Percentiles rank a stretch among this genome's conserved stretches.
Conservation (phyloP, 2,329 filamentous ascomycete species). For the Trichoderma gracile region DNA sequence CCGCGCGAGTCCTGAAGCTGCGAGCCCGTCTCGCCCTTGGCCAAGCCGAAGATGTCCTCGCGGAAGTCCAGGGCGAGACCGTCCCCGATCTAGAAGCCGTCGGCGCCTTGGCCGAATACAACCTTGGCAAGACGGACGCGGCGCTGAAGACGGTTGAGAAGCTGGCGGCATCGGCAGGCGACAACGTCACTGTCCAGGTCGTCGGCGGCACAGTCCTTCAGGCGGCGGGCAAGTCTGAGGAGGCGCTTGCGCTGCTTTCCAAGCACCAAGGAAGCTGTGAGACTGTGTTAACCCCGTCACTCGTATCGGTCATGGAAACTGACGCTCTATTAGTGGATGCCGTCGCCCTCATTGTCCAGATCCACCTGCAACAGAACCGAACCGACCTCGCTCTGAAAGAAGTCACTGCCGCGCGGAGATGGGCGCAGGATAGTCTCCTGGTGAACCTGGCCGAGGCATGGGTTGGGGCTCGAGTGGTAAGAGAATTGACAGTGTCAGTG, state of each 20-base stretch:
- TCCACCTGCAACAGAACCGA: constrained; percentile 88
- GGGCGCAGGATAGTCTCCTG: constrained; percentile 91
- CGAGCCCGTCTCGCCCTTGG: constrained; percentile 83
- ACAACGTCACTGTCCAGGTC: constrained; percentile 80
- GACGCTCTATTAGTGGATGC: constrained; percentile 58
- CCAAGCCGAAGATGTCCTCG: constrained; percentile 70
- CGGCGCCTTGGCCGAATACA: constrained; percentile 70
- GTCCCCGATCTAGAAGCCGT: constrained; percentile 76
- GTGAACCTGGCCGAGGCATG: constrained; percentile 95
- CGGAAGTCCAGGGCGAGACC: constrained; percentile 64
- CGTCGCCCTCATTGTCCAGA: constrained; percentile 86
- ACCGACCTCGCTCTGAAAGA: constrained; percentile 89
- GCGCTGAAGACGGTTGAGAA: constrained; percentile 66
- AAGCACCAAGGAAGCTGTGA: constrained; percentile 84
- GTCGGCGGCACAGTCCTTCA: constrained; percentile 80
- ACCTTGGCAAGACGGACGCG: constrained; percentile 58
- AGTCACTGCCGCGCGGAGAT: constrained; percentile 80
- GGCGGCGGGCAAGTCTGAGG: constrained; percentile 76
- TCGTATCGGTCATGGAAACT: not conserved
- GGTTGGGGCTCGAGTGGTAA: constrained; percentile 84
- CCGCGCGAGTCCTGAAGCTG: constrained; percentile 75
- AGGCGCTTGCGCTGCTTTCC: constrained; percentile 75
- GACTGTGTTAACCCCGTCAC: constrained; percentile 32
- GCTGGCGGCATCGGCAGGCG: constrained; percentile 64
- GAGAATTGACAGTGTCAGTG: constrained; percentile 5